Evolutionary conservation across 2,329 filamentous ascomycete species (phyloP), one percentile per base, ranked within the genome.

Genomic region (Pseudogymnoascus sp.): DNA sequence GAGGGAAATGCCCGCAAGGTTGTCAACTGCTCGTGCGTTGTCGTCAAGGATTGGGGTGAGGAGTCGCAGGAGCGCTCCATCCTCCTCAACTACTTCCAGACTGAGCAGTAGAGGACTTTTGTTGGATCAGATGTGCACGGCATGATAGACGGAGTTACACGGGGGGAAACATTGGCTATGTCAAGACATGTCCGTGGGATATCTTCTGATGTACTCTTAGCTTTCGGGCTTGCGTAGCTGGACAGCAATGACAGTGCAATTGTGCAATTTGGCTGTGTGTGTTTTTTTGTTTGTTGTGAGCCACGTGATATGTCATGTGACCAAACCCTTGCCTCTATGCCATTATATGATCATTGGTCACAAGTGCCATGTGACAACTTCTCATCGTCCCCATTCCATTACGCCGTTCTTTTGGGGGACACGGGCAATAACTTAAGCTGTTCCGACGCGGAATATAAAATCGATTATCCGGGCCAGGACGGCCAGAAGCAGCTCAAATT

Each of bases 21-120:
- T 73, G 95, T 99, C 84, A 99, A 99, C 90, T 99, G 95, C 92
- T 97, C 93, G 77, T 97, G 95, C 86, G 95, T 99, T 76, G 95
- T 99, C 68, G 95, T 99, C 76, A 93, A 95, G 85, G 93, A 99
- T 82, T 99, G 95, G 95, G 95, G 95, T 86, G 95, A 97, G 87
- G 95, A 99, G 86, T 96, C 90, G 72, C 93, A 96, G 84, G 95
- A 99, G 88, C 93, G 95, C 78, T 91, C 88, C 76, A 92, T 97
- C 81, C 90, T 99, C 79, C 91, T 99, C 81, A 96, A 99, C 89
- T 99, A 99, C 90, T 97, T 99, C 93, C 90, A 96, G 85, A 96
- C 92, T 79, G 85, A 87, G 80, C 85, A 87, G 78, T 88, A 87
- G 81, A 75, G 64, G 65, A 29, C 47, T 56, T 31, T 56, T 56